A percentile compares a stretch with the other conserved stretches of the same genome.
phyloP scores from a whole-genome alignment of 2,329 filamentous ascomycete species.

The Venturia oleaginea region DNA sequence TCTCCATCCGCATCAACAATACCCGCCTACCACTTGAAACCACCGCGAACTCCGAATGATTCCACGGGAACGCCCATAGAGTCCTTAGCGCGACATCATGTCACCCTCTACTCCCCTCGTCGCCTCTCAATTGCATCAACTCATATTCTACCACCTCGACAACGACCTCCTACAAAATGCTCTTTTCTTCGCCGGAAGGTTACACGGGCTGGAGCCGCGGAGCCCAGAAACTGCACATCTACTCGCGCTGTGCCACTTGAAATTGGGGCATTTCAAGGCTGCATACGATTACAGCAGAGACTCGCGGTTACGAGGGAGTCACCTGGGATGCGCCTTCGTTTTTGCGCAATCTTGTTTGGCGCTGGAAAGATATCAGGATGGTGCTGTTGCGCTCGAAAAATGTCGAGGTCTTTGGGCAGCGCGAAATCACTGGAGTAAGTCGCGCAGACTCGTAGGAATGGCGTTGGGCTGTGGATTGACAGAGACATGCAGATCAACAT shows the following conservation, averaged over 20 bases:
- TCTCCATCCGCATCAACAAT: conserved; percentile 1
- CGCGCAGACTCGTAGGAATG: not conserved
- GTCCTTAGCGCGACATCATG: conserved; percentile 3
- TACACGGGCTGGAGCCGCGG: conserved; percentile 74
- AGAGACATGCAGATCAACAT: conserved; percentile 49
- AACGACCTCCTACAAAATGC: conserved; percentile 84
- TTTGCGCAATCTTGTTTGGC: conserved; percentile 83
- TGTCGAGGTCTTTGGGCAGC: conserved; percentile 65
- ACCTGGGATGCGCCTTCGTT: conserved; percentile 82
- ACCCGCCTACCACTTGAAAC: not conserved
- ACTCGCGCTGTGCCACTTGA: conserved; percentile 74
- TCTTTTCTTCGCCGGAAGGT: conserved; percentile 82
- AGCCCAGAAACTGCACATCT: conserved; percentile 75
- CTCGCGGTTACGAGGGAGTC: conserved; percentile 44
- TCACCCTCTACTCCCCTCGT: conserved; percentile 2
- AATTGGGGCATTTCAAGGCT: conserved; percentile 71
- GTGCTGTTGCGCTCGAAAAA: conserved; percentile 75
- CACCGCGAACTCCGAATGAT: not conserved
- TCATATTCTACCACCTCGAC: conserved; percentile 71
- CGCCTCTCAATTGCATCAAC: conserved; percentile 48
- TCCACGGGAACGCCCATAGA: conserved; percentile 2
- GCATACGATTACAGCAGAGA: conserved; percentile 76
- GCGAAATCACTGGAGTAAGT: conserved; percentile 68
- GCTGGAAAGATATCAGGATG: conserved; percentile 70
- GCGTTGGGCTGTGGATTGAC: not conserved